A percentile compares a stretch with the other conserved stretches of the same genome.
Conservation (phyloP, 306 rosid genomes). For the Cicer cuneatum region DNA sequence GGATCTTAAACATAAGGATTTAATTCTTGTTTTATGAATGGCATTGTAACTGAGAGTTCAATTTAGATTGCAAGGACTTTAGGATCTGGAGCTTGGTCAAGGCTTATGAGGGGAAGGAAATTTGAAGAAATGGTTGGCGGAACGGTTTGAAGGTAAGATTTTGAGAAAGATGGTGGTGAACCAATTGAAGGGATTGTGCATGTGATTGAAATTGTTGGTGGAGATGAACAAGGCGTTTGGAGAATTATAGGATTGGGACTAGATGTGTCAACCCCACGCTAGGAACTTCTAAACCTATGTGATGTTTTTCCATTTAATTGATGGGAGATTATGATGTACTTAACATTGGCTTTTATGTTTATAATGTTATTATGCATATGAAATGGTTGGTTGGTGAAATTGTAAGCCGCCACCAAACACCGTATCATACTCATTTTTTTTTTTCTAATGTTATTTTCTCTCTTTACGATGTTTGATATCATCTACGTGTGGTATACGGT, state of each 20-base stretch:
- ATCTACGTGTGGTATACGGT: too few relatives aligned
- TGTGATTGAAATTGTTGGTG: slow-evolving; percentile 23
- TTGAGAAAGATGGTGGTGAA: slow-evolving; percentile 11
- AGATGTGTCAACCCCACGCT: slow-evolving; percentile 47
- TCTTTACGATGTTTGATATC: too few relatives aligned
- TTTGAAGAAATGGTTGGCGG: slow-evolving; percentile 40
- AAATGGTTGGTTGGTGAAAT: too few relatives aligned
- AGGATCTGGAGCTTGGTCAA: not conserved
- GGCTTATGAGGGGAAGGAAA: slow-evolving; percentile 18
- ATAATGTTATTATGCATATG: too few relatives aligned
- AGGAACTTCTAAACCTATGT: slow-evolving; percentile 44
- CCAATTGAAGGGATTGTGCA: slow-evolving; percentile 18
- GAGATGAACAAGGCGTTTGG: slow-evolving; percentile 39
- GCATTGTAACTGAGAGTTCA: slow-evolving; percentile 23
- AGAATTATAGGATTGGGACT: slow-evolving; percentile 42
- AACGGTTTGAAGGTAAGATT: slow-evolving; percentile 40
- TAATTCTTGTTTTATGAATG: slow-evolving; percentile 24
- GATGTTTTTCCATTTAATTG: slow-evolving; percentile 30
- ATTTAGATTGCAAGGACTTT: slow-evolving; percentile 16
- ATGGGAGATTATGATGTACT: not conserved
- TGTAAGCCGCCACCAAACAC: too few relatives aligned
- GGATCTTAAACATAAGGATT: slow-evolving; percentile 20
- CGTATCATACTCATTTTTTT: too few relatives aligned
- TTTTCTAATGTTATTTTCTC: too few relatives aligned
- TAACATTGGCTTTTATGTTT: too few relatives aligned